Percentiles rank a stretch among this genome's conserved stretches.
These are phyloP conservation scores for Rhipidocladum racemiflorum DNA, from an alignment of 176 grass and related monocot species.

Conservation along the genomic window DNA sequence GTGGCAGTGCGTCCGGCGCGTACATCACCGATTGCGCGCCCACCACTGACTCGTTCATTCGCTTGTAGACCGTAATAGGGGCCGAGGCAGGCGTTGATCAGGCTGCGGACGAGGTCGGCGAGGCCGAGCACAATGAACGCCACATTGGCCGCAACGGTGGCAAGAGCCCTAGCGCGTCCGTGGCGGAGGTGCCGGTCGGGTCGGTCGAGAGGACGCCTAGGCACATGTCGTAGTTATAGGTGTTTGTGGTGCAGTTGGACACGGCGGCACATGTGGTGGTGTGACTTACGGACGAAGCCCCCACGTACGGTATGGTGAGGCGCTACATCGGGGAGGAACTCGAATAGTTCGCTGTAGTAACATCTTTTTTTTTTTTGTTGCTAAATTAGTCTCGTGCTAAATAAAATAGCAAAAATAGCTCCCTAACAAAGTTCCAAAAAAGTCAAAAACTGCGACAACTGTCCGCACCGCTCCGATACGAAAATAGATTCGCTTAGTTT, in stretches of 20 bases:
- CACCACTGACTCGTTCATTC: neutral
- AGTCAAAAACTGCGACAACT: too few relatives aligned
- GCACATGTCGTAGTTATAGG: neutral
- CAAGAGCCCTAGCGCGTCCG: neutral
- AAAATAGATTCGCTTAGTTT: too few relatives aligned
- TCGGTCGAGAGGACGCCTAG: neutral
- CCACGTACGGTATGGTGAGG: too few relatives aligned
- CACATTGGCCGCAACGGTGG: neutral
- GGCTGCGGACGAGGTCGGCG: neutral
- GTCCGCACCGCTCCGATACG: too few relatives aligned
- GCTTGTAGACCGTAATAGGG: neutral
- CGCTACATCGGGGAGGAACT: neutral
- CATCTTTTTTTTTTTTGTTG: too few relatives aligned
- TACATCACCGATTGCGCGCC: neutral
- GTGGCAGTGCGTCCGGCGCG: neutral
- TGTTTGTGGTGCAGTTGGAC: neutral
- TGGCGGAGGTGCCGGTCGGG: neutral
- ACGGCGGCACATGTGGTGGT: neutral
- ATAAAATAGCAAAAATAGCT: too few relatives aligned
- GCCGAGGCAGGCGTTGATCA: neutral
- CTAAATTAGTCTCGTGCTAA: too few relatives aligned
- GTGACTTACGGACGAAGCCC: neutral
- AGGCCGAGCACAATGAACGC: neutral
- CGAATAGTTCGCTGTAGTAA: too few relatives aligned
- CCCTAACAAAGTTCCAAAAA: too few relatives aligned